Evolutionary conservation across 176 grass and related monocot genomes (phyloP).

Genomic region (Bonia amplexicaulis): DNA sequence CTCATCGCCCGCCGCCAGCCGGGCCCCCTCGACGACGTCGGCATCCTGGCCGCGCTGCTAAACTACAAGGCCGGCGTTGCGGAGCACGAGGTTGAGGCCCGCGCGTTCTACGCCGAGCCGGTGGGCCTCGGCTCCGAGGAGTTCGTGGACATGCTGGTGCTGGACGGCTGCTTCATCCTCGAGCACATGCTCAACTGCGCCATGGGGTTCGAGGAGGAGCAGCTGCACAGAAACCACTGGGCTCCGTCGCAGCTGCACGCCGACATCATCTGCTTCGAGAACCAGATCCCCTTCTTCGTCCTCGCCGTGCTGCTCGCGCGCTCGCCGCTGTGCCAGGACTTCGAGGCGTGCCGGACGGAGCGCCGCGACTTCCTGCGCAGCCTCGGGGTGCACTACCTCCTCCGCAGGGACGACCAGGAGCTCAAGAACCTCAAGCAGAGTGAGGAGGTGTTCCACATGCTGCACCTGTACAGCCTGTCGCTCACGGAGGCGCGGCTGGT

Average conservation of each 20-base stretch:
- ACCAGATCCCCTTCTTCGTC: constrained; percentile 14
- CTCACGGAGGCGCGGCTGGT: background rate
- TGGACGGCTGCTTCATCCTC: constrained; percentile 5
- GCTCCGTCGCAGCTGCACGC: background rate
- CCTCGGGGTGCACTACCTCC: background rate
- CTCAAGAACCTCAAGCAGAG: background rate
- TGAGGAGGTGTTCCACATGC: background rate
- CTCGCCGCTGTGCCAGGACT: background rate
- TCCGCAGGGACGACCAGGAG: background rate
- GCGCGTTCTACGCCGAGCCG: background rate
- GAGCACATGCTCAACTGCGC: constrained; percentile 14
- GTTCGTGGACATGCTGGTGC: constrained; percentile 9
- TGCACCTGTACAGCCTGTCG: background rate
- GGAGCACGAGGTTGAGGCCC: background rate
- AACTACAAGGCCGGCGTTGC: background rate
- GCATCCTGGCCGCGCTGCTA: background rate
- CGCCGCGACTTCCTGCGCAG: background rate
- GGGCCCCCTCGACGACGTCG: background rate
- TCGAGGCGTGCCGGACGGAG: background rate
- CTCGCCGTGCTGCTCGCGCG: background rate
- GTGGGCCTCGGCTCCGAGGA: background rate
- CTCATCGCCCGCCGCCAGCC: background rate
- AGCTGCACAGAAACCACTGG: background rate
- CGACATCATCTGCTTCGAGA: constrained; percentile 4
- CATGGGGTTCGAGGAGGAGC: background rate